Evolutionary conservation across 2,329 filamentous ascomycete genomes (phyloP), one percentile per base, ranked within the genome.

Genomic region (Apiospora marii): DNA sequence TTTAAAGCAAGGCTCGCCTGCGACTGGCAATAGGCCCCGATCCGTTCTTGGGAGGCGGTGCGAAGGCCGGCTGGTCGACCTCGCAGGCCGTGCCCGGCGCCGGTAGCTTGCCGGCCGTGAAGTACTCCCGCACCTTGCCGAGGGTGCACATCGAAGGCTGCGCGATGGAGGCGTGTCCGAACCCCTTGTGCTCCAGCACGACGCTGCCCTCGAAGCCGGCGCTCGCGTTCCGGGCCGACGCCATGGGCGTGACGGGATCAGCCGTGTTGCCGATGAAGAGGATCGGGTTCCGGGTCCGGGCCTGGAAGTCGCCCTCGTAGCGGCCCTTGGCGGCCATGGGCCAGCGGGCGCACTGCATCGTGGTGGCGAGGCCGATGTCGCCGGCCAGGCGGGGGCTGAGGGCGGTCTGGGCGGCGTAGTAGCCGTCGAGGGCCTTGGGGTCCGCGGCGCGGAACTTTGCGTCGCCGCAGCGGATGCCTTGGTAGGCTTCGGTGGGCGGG

Each of bases 231-330:
- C 72, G 53, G 12, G 79, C 81, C 46, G 79, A 80, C 3, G 70
- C 73, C 6, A 81, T 43, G 24, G 80, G 79, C 27, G 81, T 82
- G n/a, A 76, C 74, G 1, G 79, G 76, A 67, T 83, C 81, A 10
- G 73, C 76, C 10, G 74, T 76, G 61, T 79, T 81, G 4, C 77
- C 77, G 5, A 82, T 51, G 19, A 82, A 71, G 22, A 82, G 72
- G 19, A 80, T 69, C 4, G 80, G 78, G 37, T 77, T 74, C 24
- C 67, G 73, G 2, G 80, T 81, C 67, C 76, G 78, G 67, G 76
- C 76, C 27, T 71, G 27, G 72, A 79, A 76, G 53, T 70, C 72
- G 14, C 74, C 74, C 6, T 70, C 71, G 48, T 77, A 78, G 5
- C 76, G 72, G 71, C 79, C 80, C 58, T 75, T 77, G 3, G 79